Evolutionary conservation across 1,284 basidiomycete species (phyloP).

Genomic region (Singerocomus inundabilis): DNA sequence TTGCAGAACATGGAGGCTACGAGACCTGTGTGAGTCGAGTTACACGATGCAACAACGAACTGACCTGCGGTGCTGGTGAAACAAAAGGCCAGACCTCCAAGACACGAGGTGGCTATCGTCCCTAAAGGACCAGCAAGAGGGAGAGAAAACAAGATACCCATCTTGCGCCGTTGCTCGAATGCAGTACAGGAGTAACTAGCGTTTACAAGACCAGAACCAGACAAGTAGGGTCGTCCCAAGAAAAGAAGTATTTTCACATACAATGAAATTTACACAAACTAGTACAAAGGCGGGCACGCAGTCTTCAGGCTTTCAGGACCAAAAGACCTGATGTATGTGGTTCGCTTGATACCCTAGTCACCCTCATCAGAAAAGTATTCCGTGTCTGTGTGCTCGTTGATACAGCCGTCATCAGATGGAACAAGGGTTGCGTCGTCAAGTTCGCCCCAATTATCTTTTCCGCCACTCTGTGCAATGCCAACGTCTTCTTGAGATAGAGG

Average conservation of each 20-base stretch:
- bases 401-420: conserved; percentile 11
- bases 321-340: not conserved
- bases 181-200: not conserved
- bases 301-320: no score
- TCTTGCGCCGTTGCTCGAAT: conserved; percentile 31
- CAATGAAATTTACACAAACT: not conserved
- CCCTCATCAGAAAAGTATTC: conserved; percentile 6
- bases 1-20: conserved; percentile 95
- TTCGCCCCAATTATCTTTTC: conserved; percentile 1
- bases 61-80: conserved; percentile 81
- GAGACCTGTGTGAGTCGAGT: conserved; percentile 4
- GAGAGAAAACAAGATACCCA: conserved; percentile 84
- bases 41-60: not conserved
- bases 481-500: not conserved
- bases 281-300: not conserved
- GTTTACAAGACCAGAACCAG: no score
- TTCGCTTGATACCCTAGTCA: not conserved
- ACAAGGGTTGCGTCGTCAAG: conserved; percentile 21
- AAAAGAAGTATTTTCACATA: conserved; percentile 6
- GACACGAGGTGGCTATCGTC: conserved; percentile 75
- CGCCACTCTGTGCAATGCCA: not conserved
- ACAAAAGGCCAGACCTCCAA: conserved; percentile 80
- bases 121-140: conserved; percentile 80
- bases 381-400: not conserved
- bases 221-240: not conserved